These are phyloP conservation scores for Suillus ampliporus DNA, from an alignment of 768 basidiomycete genomes.

Conservation along the genomic window DNA sequence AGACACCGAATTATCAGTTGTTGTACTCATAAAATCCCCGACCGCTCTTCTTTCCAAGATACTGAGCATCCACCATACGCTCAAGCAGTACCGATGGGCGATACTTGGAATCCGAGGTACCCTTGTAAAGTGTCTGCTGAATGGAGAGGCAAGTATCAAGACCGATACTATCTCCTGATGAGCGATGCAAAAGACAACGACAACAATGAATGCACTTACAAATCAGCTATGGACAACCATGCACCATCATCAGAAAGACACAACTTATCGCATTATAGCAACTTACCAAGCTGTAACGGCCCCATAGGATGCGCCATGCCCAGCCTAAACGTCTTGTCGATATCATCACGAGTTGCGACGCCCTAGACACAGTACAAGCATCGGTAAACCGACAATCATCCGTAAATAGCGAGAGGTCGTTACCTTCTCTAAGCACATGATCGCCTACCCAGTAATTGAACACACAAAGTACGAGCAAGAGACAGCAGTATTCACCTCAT, in stretches of 20 bases:
- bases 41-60: slow-evolving; percentile 91
- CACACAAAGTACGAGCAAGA: not conserved
- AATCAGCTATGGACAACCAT: slow-evolving; percentile 28
- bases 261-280: not conserved
- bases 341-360: slow-evolving; percentile 91
- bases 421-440: slow-evolving; percentile 92
- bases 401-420: not conserved
- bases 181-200: not conserved
- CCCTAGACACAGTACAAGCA: slow-evolving; percentile 54
- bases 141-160: slow-evolving; percentile 96
- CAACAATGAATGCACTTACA: slow-evolving; percentile 27
- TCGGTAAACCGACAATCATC: not conserved
- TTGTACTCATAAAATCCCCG: slow-evolving; percentile 94
- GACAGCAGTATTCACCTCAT: slow-evolving; percentile 62
- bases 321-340: slow-evolving; percentile 91
- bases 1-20: slow-evolving; percentile 10
- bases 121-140: slow-evolving; percentile 86
- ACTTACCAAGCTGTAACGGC: slow-evolving; percentile 80
- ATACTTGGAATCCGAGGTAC: slow-evolving; percentile 94
- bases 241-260: slow-evolving; percentile 11
- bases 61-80: slow-evolving; percentile 96
- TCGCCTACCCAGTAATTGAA: slow-evolving; percentile 58
- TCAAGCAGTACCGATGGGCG: slow-evolving; percentile 89
- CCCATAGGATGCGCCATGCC: slow-evolving; percentile 98
- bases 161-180: slow-evolving; percentile 73